Conservation (phyloP, 2,329 filamentous ascomycete species). For the Claviceps sp. region DNA sequence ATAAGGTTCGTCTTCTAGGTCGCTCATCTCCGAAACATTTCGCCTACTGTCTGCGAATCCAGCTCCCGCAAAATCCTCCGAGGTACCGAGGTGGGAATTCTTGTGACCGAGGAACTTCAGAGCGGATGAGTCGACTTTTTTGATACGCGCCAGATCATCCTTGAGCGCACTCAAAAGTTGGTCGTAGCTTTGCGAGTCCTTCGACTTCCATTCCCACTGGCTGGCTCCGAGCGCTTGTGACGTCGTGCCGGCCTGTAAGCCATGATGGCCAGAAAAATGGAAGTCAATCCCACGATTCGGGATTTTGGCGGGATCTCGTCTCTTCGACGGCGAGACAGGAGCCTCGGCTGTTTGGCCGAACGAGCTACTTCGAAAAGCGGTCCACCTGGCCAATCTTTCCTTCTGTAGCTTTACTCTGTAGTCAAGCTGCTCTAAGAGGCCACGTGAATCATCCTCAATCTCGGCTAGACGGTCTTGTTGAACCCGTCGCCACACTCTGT, state of each 20-base stretch:
- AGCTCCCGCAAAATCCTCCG: not conserved
- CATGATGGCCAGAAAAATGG: conserved; percentile 39
- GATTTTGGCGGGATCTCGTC: conserved; percentile 8
- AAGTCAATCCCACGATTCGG: conserved; percentile 35
- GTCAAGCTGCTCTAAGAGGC: conserved; percentile 60
- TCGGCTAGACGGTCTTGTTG: conserved; percentile 44
- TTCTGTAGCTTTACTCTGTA: conserved; percentile 52
- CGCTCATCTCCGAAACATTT: conserved; percentile 35
- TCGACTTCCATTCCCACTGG: conserved; percentile 8
- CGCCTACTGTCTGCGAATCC: conserved; percentile 9
- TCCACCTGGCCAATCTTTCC: conserved; percentile 59
- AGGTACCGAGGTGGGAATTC: not conserved
- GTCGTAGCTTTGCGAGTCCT: conserved; percentile 29
- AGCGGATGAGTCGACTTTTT: conserved; percentile 8
- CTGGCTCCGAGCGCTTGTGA: conserved; percentile 14
- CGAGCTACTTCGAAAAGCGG: conserved; percentile 44
- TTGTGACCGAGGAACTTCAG: conserved; percentile 7
- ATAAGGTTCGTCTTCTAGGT: conserved; percentile 34
- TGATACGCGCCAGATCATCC: conserved; percentile 23
- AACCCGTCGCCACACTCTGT: conserved; percentile 57
- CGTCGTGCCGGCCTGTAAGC: conserved; percentile 27
- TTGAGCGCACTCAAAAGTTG: conserved; percentile 29
- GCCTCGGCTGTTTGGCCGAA: conserved; percentile 20
- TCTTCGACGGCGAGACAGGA: conserved; percentile 14
- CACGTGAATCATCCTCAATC: conserved; percentile 35